Percentiles rank a stretch among this genome's conserved stretches.
These are phyloP conservation scores for Mortierella sp. DNA, from an alignment of 371 early-diverging fungal species.

Conservation along the genomic window DNA sequence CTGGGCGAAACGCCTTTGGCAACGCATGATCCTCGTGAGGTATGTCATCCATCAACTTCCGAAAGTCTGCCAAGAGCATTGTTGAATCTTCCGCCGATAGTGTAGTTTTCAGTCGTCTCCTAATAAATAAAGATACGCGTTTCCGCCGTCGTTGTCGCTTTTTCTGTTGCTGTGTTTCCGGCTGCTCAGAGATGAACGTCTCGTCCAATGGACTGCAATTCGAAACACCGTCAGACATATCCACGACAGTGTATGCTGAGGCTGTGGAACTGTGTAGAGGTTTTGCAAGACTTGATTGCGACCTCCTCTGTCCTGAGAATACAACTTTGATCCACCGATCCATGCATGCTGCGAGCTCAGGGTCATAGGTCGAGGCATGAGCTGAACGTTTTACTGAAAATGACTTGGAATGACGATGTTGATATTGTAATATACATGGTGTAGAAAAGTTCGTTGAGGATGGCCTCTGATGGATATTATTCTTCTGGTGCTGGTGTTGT, in stretches of 20 bases:
- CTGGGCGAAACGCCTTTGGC: conserved; percentile 16
- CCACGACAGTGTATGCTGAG: conserved; percentile 17
- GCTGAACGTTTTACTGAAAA: background rate
- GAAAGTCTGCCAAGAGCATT: background rate
- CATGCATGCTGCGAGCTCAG: conserved; percentile 43
- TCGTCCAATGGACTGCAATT: background rate
- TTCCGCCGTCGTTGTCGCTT: background rate
- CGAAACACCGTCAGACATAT: conserved; percentile 3
- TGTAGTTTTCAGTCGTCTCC: too few species aligned
- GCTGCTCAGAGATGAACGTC: background rate
- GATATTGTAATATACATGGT: conserved; percentile 5
- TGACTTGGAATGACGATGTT: conserved; percentile 1
- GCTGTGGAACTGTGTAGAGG: conserved; percentile 2
- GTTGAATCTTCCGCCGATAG: background rate
- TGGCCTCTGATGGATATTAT: background rate
- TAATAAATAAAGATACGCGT: background rate
- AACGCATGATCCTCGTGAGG: conserved; percentile 9
- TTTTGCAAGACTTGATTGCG: conserved; percentile 30
- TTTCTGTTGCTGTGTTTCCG: background rate
- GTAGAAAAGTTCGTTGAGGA: background rate
- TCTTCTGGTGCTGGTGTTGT: conserved; percentile 1
- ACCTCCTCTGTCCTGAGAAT: conserved; percentile 20
- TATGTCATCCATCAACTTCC: conserved; percentile 9
- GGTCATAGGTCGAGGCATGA: conserved; percentile 27
- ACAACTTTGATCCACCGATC: conserved; percentile 44